Evolutionary conservation across 2,329 filamentous ascomycete genomes (phyloP), one percentile per base, ranked within the genome.

Genomic region (Ophiostoma triangulosporum): DNA sequence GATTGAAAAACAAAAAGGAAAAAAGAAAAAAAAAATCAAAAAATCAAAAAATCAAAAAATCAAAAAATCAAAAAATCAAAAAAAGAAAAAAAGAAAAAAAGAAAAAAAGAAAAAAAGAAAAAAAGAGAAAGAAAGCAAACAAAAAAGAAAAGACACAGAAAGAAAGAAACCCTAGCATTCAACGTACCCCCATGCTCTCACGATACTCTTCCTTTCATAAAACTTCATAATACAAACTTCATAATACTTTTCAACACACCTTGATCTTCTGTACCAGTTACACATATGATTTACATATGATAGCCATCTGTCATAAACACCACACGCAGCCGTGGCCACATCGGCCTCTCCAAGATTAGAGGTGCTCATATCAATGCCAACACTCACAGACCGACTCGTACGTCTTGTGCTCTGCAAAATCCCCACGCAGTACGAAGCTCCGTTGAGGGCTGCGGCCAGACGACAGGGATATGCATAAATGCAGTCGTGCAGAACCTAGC

Each of bases 381-480:
- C 15, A n/a, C n/a, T n/a, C n/a, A n/a, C n/a, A n/a, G n/a, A n/a
- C n/a, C n/a, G n/a, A n/a, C n/a, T n/a, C n/a, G n/a, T n/a, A n/a
- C n/a, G n/a, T n/a, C n/a, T n/a, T n/a, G n/a, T n/a, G n/a, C n/a
- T n/a, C n/a, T n/a, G n/a, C n/a, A n/a, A n/a, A n/a, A n/a, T n/a
- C n/a, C n/a, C n/a, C n/a, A n/a, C n/a, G n/a, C n/a, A n/a, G 17
- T 35, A 35, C 33, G 6, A 35, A 6, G 52, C 32, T n/a, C n/a
- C 50, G 48, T 27, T 54, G 57, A 57, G 59, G 59, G 60, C 40
- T 36, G 24, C 33, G 43, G 40, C 32, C 12, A 43, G 24, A 20
- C n/a, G 50, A 57, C 60, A 60, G 59, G 65, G 63, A 66, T 64
- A 60, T 64, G 71, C 71, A 73, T 73, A 67, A 74, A 69, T 11